Evolutionary conservation across 2,329 filamentous ascomycete genomes (phyloP), one percentile per base, ranked within the genome.

Genomic region (Pseudocercospora macadamiae): DNA sequence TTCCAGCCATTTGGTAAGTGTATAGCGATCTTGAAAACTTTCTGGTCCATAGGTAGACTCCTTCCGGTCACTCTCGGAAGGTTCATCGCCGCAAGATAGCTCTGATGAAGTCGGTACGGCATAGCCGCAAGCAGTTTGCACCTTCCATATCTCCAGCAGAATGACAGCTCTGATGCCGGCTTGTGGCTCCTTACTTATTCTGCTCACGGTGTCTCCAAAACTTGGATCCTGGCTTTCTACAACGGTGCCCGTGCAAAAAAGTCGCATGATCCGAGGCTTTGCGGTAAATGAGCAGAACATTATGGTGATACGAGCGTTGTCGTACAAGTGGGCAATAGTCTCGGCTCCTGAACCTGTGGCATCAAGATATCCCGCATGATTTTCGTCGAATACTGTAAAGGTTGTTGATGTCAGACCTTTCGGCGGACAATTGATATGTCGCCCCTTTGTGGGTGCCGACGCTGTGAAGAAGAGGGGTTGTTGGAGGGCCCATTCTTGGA

Each of bases 401-500:
- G 86, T 86, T n/a, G 81, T 76, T 23, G 82, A 79, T 0, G 84
- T 78, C 23, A 88, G 80, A 51, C 89, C 89, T 74, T 93, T 91
- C 51, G 89, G 88, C 0, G 88, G 91, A 55, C 91, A 76, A 68
- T 92, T 93, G 77, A 93, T 79, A 76, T 92, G 89, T 1, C 77
- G 74, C 16, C 83, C 86, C 18, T 81, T 80, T 23, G 85, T 81
- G 0, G 89, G 88, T 0, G 89, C 88, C 10, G 87, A 89, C 37
- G 85, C 87, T 12, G 89, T 86, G 78, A 88, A 91, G 80, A 92
- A 92, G 68, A 92, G 77, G 57, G 86, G 83, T 67, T 93, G 89
- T 10, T 78, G 73, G 51, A 86, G 79, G 54, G 86, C 83, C 87
- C 89, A 92, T 34, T 79, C 74, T 57, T 80, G 77, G 30, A 90